phyloP scores from a whole-genome alignment of 192 early-diverging fungal genomes.

The Backusella psychrophila region DNA sequence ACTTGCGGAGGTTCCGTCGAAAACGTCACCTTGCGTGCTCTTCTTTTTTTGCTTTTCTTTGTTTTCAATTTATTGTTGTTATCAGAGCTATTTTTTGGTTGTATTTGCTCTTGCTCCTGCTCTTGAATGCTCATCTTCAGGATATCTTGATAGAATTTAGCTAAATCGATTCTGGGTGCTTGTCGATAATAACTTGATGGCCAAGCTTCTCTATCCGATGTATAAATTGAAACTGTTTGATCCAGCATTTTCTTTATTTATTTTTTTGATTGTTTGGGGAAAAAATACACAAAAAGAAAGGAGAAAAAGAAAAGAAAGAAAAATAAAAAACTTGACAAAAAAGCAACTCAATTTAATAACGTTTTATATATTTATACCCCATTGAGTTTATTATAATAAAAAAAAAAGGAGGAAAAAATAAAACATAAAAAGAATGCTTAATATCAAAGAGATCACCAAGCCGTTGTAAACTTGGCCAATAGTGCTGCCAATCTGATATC shows the following conservation, averaged over 20 bases:
- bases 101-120: neutral
- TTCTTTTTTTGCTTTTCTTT: neutral
- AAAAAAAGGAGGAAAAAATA: slow-evolving; percentile 3
- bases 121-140: neutral
- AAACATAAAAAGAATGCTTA: neutral
- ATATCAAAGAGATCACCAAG: neutral
- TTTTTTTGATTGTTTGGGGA: neutral
- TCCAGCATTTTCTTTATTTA: neutral
- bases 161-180: slow-evolving; percentile 11
- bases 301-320: neutral
- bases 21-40: neutral
- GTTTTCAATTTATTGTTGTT: neutral
- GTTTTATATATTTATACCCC: neutral
- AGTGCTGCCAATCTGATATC: slow-evolving; percentile 1
- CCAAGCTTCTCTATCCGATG: slow-evolving; percentile 8
- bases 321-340: neutral
- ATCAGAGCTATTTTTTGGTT: neutral
- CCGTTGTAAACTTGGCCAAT: slow-evolving; percentile 3
- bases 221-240: neutral
- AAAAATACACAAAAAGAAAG: neutral
- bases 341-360: neutral
- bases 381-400: neutral
- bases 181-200: slow-evolving; percentile 6
- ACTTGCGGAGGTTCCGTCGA: slow-evolving; percentile 8
- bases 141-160: slow-evolving; percentile 9